Evolutionary conservation across 805 yeast genomes (phyloP).

Genomic region (Candida dajiaensis): DNA sequence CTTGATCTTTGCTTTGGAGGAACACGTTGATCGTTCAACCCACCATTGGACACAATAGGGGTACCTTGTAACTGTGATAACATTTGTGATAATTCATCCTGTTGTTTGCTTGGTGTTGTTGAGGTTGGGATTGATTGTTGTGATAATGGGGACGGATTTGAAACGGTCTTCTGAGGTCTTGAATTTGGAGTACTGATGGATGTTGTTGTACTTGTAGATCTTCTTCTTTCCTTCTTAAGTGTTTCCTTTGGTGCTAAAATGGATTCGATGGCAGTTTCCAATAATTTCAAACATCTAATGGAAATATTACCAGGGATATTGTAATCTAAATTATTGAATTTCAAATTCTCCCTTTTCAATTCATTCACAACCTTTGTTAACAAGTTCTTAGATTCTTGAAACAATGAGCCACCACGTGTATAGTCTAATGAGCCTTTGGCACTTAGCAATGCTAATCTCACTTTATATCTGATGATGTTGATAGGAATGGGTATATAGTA

Average conservation of each 20-base stretch:
- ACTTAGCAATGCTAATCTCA: slow-evolving; percentile 56
- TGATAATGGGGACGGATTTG: slow-evolving; percentile 12
- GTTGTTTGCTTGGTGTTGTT: not conserved
- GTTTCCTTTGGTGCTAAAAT: slow-evolving; percentile 45
- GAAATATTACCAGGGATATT: slow-evolving; percentile 61
- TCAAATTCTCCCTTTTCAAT: slow-evolving; percentile 39
- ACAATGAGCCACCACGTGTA: slow-evolving; percentile 75
- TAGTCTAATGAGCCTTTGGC: slow-evolving; percentile 78
- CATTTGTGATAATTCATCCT: slow-evolving; percentile 21
- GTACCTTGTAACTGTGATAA: slow-evolving; percentile 21
- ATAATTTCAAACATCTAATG: slow-evolving; percentile 44
- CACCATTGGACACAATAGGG: slow-evolving; percentile 18
- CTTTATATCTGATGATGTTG: slow-evolving; percentile 55
- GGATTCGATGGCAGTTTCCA: slow-evolving; percentile 56
- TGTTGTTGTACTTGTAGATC: slow-evolving; percentile 4
- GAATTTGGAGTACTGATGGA: slow-evolving; percentile 1
- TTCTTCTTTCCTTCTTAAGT: not conserved
- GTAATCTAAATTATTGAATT: slow-evolving; percentile 5
- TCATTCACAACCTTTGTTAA: slow-evolving; percentile 45
- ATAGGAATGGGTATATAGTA: slow-evolving; percentile 56
- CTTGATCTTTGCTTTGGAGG: slow-evolving; percentile 8
- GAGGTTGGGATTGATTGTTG: not conserved
- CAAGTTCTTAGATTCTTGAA: slow-evolving; percentile 59
- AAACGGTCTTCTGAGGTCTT: not conserved
- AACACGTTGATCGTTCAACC: slow-evolving; percentile 5